Conservation (phyloP, 768 basidiomycete species). For the Fibroporia radiculosa region DNA sequence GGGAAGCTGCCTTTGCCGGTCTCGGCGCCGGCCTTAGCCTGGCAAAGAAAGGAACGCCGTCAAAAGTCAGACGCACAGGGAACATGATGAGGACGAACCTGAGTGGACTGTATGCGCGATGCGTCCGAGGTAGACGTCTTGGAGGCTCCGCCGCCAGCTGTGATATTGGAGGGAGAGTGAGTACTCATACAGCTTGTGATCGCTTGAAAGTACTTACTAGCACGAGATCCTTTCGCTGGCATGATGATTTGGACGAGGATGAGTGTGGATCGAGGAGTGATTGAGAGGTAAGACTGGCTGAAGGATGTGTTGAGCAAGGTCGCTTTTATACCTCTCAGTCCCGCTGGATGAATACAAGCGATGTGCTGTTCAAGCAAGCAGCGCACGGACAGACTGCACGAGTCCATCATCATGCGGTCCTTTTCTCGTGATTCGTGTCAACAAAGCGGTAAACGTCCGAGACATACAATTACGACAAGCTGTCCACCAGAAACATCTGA, state of each 20-base stretch:
- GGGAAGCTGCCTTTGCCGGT: conserved; percentile 21
- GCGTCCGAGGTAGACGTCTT: conserved; percentile 17
- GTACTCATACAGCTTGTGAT: neutral
- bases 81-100: conserved; percentile 13
- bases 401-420: no score
- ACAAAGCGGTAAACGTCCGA: no score
- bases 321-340: neutral
- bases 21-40: conserved; percentile 23
- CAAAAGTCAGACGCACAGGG: neutral
- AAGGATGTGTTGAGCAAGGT: neutral
- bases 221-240: conserved; percentile 3
- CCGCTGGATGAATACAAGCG: neutral
- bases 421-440: no score
- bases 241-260: neutral
- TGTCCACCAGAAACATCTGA: no score
- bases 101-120: conserved; percentile 20
- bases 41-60: neutral
- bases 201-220: conserved; percentile 1
- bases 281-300: neutral
- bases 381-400: no score
- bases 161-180: neutral
- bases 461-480: no score
- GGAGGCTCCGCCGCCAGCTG: conserved; percentile 8
- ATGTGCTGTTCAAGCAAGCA: neutral
- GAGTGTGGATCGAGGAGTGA: neutral